phyloP scores from a whole-genome alignment of 1,139 yeast species.

The Taiozyma sp. region DNA sequence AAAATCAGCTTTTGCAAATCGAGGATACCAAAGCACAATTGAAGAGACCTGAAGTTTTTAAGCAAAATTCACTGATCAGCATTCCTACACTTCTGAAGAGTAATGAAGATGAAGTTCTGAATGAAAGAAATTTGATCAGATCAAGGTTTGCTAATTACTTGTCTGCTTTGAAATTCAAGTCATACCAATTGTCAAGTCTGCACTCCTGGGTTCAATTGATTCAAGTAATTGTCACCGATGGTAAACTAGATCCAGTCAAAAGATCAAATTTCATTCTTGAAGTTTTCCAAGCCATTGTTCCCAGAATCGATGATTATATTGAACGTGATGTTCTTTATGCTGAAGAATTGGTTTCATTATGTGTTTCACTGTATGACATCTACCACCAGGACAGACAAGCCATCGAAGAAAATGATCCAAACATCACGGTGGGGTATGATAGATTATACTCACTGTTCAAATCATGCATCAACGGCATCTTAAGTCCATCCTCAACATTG shows the following conservation, averaged over 20 bases:
- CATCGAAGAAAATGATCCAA: conserved; percentile 32
- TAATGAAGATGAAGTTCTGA: conserved; percentile 18
- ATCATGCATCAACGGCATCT: conserved; percentile 69
- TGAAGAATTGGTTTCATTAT: conserved; percentile 70
- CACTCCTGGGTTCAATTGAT: conserved; percentile 83
- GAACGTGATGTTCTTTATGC: conserved; percentile 64
- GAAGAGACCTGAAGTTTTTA: conserved; percentile 25
- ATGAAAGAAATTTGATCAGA: conserved; percentile 21
- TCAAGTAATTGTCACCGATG: conserved; percentile 66
- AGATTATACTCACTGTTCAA: conserved; percentile 67
- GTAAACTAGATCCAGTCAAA: conserved; percentile 35
- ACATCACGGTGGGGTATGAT: conserved; percentile 33
- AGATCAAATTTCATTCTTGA: conserved; percentile 67
- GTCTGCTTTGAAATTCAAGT: conserved; percentile 41
- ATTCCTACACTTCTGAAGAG: conserved; percentile 15
- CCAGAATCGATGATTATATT: conserved; percentile 71
- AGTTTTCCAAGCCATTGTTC: conserved; percentile 69
- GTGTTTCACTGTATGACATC: conserved; percentile 65
- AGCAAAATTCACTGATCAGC: conserved; percentile 23
- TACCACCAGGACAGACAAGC: conserved; percentile 43
- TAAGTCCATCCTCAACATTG: conserved; percentile 64
- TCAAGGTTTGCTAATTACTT: conserved; percentile 40
- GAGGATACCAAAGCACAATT: conserved; percentile 26
- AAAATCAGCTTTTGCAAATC: conserved; percentile 11
- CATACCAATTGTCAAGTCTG: conserved; percentile 55